Evolutionary conservation across 2,329 filamentous ascomycete genomes (phyloP).

Genomic region (Botrytis cinerea): DNA sequence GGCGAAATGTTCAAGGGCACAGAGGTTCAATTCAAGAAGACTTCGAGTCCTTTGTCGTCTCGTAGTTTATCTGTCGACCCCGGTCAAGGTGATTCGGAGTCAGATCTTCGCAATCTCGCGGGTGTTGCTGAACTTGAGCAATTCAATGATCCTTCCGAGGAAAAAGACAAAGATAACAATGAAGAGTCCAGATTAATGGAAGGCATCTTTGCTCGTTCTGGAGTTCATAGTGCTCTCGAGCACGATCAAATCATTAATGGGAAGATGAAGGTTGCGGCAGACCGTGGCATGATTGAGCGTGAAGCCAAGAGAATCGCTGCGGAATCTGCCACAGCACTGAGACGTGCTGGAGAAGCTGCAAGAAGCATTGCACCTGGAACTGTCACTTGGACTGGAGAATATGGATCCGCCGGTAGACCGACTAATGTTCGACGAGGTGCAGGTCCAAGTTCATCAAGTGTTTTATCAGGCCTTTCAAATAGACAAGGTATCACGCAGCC

Average conservation of each 20-base stretch:
- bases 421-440: slow-evolving; percentile 49
- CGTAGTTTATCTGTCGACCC: slow-evolving; percentile 12
- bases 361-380: slow-evolving; percentile 75
- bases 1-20: slow-evolving; percentile 85
- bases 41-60: slow-evolving; percentile 36
- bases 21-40: slow-evolving; percentile 65
- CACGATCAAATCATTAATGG: slow-evolving; percentile 90
- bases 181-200: slow-evolving; percentile 81
- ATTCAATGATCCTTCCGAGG: slow-evolving; percentile 53
- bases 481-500: slow-evolving; percentile 49
- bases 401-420: slow-evolving; percentile 74
- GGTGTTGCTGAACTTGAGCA: slow-evolving; percentile 67
- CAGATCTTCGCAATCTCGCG: slow-evolving; percentile 54
- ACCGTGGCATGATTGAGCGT: slow-evolving; percentile 74
- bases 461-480: slow-evolving; percentile 59
- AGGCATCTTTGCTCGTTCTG: slow-evolving; percentile 82
- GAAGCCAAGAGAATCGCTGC: slow-evolving; percentile 81
- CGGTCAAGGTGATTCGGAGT: slow-evolving; percentile 41
- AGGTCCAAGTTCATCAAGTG: slow-evolving; percentile 55
- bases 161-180: slow-evolving; percentile 43
- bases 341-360: slow-evolving; percentile 71
- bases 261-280: slow-evolving; percentile 69
- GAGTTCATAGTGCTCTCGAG: slow-evolving; percentile 87
- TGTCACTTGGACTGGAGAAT: slow-evolving; percentile 90
- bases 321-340: slow-evolving; percentile 74